These are phyloP conservation scores for Agaricus sinodeliciosus DNA, from an alignment of 768 basidiomycete genomes.

Conservation along the genomic window DNA sequence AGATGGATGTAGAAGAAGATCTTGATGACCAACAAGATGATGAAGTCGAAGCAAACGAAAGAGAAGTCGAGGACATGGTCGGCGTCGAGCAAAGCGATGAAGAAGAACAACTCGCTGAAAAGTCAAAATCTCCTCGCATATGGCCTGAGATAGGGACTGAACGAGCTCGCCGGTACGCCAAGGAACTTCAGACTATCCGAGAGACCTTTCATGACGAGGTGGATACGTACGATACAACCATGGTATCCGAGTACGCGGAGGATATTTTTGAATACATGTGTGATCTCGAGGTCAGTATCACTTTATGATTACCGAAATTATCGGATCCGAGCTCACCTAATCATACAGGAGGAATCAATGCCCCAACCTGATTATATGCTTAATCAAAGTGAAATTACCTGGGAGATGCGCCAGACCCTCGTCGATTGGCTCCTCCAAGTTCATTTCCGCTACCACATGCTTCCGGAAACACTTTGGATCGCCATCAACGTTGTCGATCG, in stretches of 20 bases:
- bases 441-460: conserved; percentile 97
- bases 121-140: conserved; percentile 37
- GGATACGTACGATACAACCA: conserved; percentile 75
- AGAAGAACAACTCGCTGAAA: conserved; percentile 20
- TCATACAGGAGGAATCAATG: conserved; percentile 72
- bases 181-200: conserved; percentile 61
- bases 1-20: conserved; percentile 61
- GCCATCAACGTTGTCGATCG: conserved; percentile 95
- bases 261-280: conserved; percentile 98
- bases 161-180: conserved; percentile 48
- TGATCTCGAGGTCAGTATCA: conserved; percentile 68
- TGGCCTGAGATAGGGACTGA: conserved; percentile 76
- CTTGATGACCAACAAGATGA: conserved; percentile 31
- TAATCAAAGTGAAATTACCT: conserved; percentile 85
- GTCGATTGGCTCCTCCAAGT: conserved; percentile 99
- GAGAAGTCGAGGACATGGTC: conserved; percentile 62
- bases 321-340: conserved; percentile 13
- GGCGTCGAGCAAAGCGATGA: conserved; percentile 43
- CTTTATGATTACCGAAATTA: background rate
- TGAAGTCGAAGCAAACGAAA: conserved; percentile 38
- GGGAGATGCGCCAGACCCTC: conserved; percentile 93
- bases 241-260: conserved; percentile 99
- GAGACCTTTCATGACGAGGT: conserved; percentile 67
- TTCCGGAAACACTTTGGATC: conserved; percentile 99
- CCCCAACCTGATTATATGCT: conserved; percentile 92